Conservation (phyloP, 2,329 filamentous ascomycete species). For the Neofusicoccum laricinum region DNA sequence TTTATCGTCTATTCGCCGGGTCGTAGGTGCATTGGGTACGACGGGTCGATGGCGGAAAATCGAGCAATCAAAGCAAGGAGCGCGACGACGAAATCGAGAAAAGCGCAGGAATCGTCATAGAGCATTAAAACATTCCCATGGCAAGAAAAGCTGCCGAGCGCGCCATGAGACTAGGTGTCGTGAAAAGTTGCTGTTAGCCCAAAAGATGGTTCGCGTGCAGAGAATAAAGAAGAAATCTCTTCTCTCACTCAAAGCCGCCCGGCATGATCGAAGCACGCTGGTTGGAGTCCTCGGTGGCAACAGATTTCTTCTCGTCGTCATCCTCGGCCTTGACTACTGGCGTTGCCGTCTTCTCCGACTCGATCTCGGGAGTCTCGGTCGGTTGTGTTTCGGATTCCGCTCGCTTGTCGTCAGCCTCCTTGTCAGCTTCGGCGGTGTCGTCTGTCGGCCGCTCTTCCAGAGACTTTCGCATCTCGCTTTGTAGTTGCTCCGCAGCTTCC, state of each 20-base stretch:
- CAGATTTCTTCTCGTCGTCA: slow-evolving; percentile 5
- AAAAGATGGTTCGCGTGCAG: slow-evolving; percentile 3
- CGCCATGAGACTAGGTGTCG: slow-evolving; percentile 9
- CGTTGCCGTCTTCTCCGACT: slow-evolving; percentile 3
- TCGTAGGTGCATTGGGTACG: neutral
- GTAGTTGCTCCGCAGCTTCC: slow-evolving; percentile 35
- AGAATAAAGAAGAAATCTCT: slow-evolving; percentile 11
- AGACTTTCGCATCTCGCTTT: slow-evolving; percentile 18
- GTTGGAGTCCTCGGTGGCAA: neutral
- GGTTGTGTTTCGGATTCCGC: neutral
- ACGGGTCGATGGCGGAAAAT: neutral
- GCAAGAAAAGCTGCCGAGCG: slow-evolving; percentile 10
- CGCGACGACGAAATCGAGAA: neutral
- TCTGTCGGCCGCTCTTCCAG: neutral
- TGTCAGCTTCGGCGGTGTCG: neutral
- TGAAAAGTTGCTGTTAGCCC: slow-evolving; percentile 4
- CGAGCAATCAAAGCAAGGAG: neutral
- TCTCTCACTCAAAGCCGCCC: slow-evolving; percentile 17
- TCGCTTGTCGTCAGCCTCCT: slow-evolving; percentile 6
- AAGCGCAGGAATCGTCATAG: slow-evolving; percentile 3
- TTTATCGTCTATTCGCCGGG: neutral
- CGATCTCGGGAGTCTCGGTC: neutral
- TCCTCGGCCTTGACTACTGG: neutral
- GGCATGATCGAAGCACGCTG: slow-evolving; percentile 8
- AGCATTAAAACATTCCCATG: slow-evolving; percentile 12